Evolutionary conservation across 176 grass and related monocot genomes (phyloP).

Genomic region (Aegilops umbellulata): DNA sequence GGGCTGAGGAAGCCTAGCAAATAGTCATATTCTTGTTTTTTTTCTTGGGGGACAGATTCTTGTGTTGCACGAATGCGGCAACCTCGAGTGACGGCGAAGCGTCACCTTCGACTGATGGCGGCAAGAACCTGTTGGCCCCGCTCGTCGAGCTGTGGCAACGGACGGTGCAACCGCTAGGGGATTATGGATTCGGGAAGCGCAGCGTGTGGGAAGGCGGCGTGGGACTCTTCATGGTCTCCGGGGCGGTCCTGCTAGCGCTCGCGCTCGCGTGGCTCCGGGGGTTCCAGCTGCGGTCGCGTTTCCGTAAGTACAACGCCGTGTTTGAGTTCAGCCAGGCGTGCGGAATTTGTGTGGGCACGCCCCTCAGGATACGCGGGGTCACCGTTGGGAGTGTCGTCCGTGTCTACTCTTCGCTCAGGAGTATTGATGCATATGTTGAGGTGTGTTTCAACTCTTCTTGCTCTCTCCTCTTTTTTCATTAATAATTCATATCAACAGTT

Average conservation of each 20-base stretch:
- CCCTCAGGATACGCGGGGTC: conserved; percentile 85
- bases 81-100: conserved; percentile 17
- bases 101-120: neutral
- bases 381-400: conserved; percentile 84
- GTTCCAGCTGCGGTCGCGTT: conserved; percentile 70
- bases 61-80: neutral
- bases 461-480: neutral
- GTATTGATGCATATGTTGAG: conserved; percentile 82
- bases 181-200: conserved; percentile 80
- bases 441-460: conserved; percentile 16
- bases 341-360: conserved; percentile 96
- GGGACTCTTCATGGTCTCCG: conserved; percentile 95
- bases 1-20: no score
- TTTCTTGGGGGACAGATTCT: no score
- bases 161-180: conserved; percentile 77
- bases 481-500: neutral
- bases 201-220: conserved; percentile 98
- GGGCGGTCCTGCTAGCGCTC: conserved; percentile 67
- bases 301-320: conserved; percentile 75
- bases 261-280: conserved; percentile 79
- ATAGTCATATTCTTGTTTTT: no score
- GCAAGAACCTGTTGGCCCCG: conserved; percentile 24
- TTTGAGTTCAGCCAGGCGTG: conserved; percentile 87
- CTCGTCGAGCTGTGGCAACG: conserved; percentile 55
- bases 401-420: conserved; percentile 83